A percentile compares a stretch with the other conserved stretches of the same genome.
phyloP scores from a whole-genome alignment of 2,329 filamentous ascomycete species.

The Ceratocystis alfenasii region DNA sequence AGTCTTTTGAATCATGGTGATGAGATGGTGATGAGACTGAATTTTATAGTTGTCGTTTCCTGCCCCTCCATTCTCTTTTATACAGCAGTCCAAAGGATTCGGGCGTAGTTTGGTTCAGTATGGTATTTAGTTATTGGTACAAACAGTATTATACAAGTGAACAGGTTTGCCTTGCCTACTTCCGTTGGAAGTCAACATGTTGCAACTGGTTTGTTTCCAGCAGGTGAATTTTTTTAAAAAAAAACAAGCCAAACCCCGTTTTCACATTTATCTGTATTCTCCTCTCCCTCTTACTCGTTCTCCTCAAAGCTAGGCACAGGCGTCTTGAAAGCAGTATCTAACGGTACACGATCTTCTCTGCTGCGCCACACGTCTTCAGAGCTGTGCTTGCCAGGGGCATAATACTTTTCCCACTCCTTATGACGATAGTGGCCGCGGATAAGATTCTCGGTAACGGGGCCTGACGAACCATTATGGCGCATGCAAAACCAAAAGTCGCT shows the following conservation, averaged over 20 bases:
- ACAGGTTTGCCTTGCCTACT: not conserved
- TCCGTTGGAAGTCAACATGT: not conserved
- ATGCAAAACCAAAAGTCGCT: constrained; percentile 97
- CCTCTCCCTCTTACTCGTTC: not conserved
- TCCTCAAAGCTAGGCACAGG: constrained; percentile 32
- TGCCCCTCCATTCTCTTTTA: no score
- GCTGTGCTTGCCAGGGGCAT: constrained; percentile 46
- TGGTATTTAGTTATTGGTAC: not conserved
- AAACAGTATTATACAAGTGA: not conserved
- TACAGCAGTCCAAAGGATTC: no score
- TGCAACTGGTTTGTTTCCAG: not conserved
- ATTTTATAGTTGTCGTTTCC: not conserved
- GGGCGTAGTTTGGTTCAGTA: no score
- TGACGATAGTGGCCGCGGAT: constrained; percentile 57
- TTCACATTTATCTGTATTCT: not conserved
- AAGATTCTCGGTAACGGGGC: constrained; percentile 45
- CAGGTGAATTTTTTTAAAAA: not conserved
- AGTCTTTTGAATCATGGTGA: not conserved
- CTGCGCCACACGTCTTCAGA: constrained; percentile 87
- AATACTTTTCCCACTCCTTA: constrained; percentile 53
- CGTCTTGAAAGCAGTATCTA: constrained; percentile 36
- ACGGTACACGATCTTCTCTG: constrained; percentile 48
- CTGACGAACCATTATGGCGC: constrained; percentile 54
- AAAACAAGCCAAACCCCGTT: not conserved
- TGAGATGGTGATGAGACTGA: not conserved